A percentile compares a stretch with the other conserved stretches of the same genome.
phyloP scores from a whole-genome alignment of 2,329 filamentous ascomycete species.

The Fusarium piperis region DNA sequence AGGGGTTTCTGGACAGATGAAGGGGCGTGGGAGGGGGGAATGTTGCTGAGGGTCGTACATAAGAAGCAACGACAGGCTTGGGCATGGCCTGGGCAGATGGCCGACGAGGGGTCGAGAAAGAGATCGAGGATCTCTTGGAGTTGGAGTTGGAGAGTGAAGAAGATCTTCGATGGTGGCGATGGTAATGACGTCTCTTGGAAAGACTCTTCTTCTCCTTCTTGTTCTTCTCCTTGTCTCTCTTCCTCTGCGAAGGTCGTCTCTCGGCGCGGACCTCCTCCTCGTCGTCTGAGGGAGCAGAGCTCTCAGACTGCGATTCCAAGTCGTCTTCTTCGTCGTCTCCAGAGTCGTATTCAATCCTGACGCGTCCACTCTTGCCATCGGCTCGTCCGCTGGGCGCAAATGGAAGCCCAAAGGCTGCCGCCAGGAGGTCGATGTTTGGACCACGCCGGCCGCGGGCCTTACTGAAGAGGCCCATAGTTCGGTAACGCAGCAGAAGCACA shows the following conservation, averaged over 20 bases:
- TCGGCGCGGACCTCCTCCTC: neutral
- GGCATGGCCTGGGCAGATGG: neutral
- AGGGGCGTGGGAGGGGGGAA: slow-evolving; percentile 27
- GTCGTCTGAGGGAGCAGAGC: slow-evolving; percentile 11
- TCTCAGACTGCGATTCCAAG: slow-evolving; percentile 2
- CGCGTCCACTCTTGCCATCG: slow-evolving; percentile 7
- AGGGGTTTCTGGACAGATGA: slow-evolving; percentile 26
- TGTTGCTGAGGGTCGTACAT: slow-evolving; percentile 36
- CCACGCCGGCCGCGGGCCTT: slow-evolving; percentile 21
- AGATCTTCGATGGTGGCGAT: slow-evolving; percentile 1
- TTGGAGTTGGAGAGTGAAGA: slow-evolving; percentile 10
- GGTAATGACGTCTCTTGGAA: slow-evolving; percentile 2
- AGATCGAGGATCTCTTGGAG: slow-evolving; percentile 1
- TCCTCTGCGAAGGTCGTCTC: neutral
- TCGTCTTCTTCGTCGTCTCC: slow-evolving; percentile 5
- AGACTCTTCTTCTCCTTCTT: slow-evolving; percentile 1
- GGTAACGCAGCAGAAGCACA: neutral
- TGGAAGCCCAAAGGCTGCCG: slow-evolving; percentile 42
- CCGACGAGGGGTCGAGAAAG: slow-evolving; percentile 24
- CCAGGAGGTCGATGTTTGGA: slow-evolving; percentile 41
- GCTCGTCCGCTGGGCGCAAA: slow-evolving; percentile 22
- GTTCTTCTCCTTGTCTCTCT: neutral
- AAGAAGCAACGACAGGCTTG: slow-evolving; percentile 12
- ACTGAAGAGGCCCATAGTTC: slow-evolving; percentile 35
- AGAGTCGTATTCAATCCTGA: slow-evolving; percentile 11